Conservation (phyloP, 169 alveolate genomes). For the Eimeria praecox region DNA sequence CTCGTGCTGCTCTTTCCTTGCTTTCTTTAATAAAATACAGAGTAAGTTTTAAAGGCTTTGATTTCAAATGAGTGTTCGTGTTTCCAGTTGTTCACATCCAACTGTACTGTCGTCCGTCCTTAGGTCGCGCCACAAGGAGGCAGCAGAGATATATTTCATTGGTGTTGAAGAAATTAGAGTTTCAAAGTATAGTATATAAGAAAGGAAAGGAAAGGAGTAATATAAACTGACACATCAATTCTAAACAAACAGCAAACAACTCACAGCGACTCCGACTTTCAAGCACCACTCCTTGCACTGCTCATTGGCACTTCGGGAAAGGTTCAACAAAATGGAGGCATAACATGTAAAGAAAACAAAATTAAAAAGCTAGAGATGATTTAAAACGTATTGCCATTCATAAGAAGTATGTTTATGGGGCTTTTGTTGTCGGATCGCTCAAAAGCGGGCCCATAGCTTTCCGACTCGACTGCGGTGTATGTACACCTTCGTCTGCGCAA, state of each 20-base stretch:
- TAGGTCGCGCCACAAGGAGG: neutral
- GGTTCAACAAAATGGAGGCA: neutral
- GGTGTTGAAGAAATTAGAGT: neutral
- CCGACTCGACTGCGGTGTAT: neutral
- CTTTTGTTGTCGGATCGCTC: neutral
- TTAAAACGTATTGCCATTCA: neutral
- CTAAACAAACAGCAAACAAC: neutral
- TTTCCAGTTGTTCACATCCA: neutral
- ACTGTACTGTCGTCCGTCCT: neutral
- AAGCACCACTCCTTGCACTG: conserved; percentile 8
- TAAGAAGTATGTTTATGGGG: neutral
- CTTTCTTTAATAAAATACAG: neutral
- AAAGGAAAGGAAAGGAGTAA: neutral
- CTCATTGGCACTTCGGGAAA: neutral
- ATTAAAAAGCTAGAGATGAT: neutral
- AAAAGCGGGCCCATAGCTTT: neutral
- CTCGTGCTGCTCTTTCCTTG: neutral
- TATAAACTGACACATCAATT: neutral
- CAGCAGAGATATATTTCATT: neutral
- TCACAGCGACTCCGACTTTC: neutral
- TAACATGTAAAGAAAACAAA: neutral
- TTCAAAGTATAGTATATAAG: neutral
- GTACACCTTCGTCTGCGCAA: neutral
- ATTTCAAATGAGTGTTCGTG: neutral
- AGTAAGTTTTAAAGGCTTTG: neutral